Percentiles rank a stretch among this genome's conserved stretches.
These are phyloP conservation scores for Rhizopogon vesiculosus DNA, from an alignment of 768 basidiomycete genomes.

Conservation along the genomic window DNA sequence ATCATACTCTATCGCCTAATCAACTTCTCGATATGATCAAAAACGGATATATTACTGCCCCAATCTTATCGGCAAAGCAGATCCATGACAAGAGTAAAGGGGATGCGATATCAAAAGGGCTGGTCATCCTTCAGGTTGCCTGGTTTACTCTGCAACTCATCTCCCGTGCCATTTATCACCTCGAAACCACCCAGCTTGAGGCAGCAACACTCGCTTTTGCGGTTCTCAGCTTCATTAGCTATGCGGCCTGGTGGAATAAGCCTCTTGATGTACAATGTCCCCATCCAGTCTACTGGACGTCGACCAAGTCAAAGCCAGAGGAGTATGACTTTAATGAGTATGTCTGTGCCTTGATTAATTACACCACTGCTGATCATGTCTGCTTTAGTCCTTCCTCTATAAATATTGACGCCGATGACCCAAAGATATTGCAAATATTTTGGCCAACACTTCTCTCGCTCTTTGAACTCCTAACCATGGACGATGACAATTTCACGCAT, in stretches of 20 bases:
- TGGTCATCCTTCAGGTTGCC: slow-evolving; percentile 27
- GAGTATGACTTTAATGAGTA: not conserved
- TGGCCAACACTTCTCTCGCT: too few species aligned
- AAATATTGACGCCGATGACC: too few species aligned
- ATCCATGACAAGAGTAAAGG: slow-evolving; percentile 28
- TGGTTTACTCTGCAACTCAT: slow-evolving; percentile 34
- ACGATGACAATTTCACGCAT: too few species aligned
- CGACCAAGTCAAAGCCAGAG: not conserved
- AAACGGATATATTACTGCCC: not conserved
- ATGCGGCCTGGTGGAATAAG: slow-evolving; percentile 35
- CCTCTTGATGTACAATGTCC: slow-evolving; percentile 28
- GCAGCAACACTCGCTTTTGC: slow-evolving; percentile 31
- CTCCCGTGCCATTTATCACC: slow-evolving; percentile 14
- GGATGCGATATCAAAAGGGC: slow-evolving; percentile 27
- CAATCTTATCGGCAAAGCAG: slow-evolving; percentile 2
- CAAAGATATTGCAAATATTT: too few species aligned
- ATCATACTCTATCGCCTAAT: not conserved
- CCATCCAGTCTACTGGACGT: not conserved
- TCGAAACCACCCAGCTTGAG: slow-evolving; percentile 32
- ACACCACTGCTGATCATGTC: not conserved
- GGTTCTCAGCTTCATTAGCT: slow-evolving; percentile 24
- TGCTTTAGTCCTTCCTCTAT: not conserved
- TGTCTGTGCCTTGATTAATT: not conserved
- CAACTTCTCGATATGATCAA: not conserved
- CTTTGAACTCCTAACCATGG: too few species aligned